Evolutionary conservation across 2,329 filamentous ascomycete genomes (phyloP).

Genomic region (Diplodia corticola): DNA sequence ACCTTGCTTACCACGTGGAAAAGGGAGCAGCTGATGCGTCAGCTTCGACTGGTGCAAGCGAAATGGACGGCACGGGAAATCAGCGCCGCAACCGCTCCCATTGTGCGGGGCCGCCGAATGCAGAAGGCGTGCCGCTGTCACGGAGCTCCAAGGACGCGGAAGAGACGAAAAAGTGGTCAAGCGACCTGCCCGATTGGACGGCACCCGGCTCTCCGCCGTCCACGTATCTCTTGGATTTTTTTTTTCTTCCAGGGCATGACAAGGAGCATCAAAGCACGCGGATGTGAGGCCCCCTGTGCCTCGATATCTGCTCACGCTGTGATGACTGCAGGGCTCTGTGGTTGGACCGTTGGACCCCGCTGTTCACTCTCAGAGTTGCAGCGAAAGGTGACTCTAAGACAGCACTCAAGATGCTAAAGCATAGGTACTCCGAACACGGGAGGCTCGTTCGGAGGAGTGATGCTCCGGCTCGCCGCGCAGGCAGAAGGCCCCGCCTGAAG

Average conservation of each 20-base stretch:
- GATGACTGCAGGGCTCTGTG: background rate
- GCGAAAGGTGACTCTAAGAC: background rate
- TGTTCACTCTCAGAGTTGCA: background rate
- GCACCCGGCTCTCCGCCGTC: background rate
- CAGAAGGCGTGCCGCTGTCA: background rate
- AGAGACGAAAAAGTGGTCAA: background rate
- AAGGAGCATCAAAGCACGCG: background rate
- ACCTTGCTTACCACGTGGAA: constrained; percentile 12
- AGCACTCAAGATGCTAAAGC: background rate
- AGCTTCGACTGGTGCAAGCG: background rate
- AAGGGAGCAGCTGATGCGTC: background rate
- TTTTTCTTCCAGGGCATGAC: background rate
- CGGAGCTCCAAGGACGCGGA: background rate
- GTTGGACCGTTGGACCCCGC: background rate
- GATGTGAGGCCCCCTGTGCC: background rate
- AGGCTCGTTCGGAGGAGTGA: background rate
- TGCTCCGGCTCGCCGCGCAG: background rate
- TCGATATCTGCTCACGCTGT: background rate
- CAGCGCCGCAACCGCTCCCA: background rate
- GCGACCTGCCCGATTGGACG: constrained; percentile 13
- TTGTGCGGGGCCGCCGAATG: background rate
- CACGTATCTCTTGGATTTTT: background rate
- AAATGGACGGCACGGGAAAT: background rate
- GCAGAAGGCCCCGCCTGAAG: background rate
- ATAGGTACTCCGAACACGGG: background rate